These are phyloP conservation scores for Rhodosporidiobolus sp. DNA, from an alignment of 768 basidiomycete species.

Conservation along the genomic window DNA sequence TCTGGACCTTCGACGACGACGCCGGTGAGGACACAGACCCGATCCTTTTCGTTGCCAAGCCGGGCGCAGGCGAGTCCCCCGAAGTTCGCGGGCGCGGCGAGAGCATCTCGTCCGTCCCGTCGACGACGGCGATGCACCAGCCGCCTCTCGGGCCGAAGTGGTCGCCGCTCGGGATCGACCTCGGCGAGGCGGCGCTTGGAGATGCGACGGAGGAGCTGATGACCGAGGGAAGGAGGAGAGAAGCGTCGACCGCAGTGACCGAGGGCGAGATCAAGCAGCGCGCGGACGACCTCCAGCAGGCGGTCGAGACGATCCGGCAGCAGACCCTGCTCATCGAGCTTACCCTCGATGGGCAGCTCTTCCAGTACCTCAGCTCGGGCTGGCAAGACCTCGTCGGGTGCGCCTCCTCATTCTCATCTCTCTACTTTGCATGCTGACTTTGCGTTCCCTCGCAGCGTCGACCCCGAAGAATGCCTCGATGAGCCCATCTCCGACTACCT, in stretches of 20 bases:
- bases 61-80: conserved; percentile 65
- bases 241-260: conserved; percentile 2
- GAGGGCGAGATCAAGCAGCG: conserved; percentile 61
- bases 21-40: conserved; percentile 81
- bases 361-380: conserved; percentile 93
- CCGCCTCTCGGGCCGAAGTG: background rate
- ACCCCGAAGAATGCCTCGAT: conserved; percentile 73
- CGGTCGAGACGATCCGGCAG: conserved; percentile 91
- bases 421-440: conserved; percentile 12
- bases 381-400: conserved; percentile 90
- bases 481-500: conserved; percentile 77
- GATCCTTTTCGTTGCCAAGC: conserved; percentile 87
- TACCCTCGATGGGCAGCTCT: conserved; percentile 85
- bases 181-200: conserved; percentile 24
- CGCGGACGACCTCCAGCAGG: conserved; percentile 78
- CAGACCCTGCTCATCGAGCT: conserved; percentile 96
- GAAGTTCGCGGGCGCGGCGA: conserved; percentile 60
- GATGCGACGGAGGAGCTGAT: background rate
- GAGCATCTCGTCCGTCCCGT: conserved; percentile 44
- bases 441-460: conserved; percentile 57
- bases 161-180: conserved; percentile 41
- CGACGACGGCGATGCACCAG: background rate
- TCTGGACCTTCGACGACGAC: conserved; percentile 85
- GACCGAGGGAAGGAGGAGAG: background rate
- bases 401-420: conserved; percentile 46